Evolutionary conservation across 2,329 filamentous ascomycete species (phyloP).

Genomic region (Geosmithia putterillii): DNA sequence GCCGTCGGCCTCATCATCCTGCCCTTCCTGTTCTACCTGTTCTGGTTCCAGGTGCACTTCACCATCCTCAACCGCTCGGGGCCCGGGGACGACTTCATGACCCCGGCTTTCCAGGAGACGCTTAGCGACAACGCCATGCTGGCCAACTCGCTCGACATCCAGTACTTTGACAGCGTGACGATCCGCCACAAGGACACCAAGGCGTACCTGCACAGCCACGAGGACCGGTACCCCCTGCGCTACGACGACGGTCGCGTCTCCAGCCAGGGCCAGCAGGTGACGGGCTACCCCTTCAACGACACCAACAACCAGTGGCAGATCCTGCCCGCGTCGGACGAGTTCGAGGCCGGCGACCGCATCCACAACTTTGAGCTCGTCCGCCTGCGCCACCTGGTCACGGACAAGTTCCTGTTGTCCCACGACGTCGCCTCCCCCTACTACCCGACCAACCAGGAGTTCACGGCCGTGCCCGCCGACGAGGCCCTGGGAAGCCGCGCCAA

Average conservation of each 20-base stretch:
- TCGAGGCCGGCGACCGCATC: constrained; percentile 50
- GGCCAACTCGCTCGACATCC: constrained; percentile 69
- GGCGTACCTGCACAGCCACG: constrained; percentile 88
- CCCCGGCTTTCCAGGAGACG: constrained; percentile 94
- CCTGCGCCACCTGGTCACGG: constrained; percentile 74
- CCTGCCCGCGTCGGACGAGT: constrained; percentile 52
- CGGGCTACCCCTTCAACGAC: constrained; percentile 94
- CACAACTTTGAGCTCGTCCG: constrained; percentile 78
- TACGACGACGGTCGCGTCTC: constrained; percentile 97
- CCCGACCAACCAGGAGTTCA: constrained; percentile 98
- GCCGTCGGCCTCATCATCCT: constrained; percentile 77
- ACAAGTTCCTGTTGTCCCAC: constrained; percentile 80
- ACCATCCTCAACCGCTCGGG: constrained; percentile 77
- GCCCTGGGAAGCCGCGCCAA: constrained; percentile 64
- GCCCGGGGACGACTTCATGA: constrained; percentile 98
- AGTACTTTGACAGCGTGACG: constrained; percentile 82
- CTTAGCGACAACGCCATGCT: constrained; percentile 90
- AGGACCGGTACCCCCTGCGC: constrained; percentile 77
- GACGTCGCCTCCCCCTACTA: constrained; percentile 94
- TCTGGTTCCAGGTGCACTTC: constrained; percentile 99
- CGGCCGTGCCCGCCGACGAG: constrained; percentile 61
- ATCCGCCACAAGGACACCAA: constrained; percentile 97
- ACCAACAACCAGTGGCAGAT: constrained; percentile 99
- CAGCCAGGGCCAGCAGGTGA: constrained; percentile 95
- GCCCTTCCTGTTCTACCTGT: constrained; percentile 95